Percentiles rank a stretch among this genome's conserved stretches.
These are phyloP conservation scores for Aspergillus glaucus DNA, from an alignment of 2,329 filamentous ascomycete genomes.

Conservation along the genomic window DNA sequence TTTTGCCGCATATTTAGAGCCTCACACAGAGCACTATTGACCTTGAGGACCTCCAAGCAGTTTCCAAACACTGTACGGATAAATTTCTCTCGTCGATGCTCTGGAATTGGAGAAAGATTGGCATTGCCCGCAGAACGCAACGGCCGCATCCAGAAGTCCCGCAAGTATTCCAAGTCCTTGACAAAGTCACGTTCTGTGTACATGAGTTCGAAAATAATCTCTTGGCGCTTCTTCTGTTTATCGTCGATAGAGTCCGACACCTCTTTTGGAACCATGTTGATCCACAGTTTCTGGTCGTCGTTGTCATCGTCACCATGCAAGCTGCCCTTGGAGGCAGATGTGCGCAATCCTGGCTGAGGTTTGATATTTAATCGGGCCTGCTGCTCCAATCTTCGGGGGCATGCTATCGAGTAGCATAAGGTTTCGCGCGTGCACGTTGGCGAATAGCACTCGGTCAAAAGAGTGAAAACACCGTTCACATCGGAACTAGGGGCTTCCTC, in stretches of 20 bases:
- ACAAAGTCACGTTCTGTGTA: constrained; percentile 99
- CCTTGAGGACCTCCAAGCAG: constrained; percentile 85
- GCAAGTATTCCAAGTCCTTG: constrained; percentile 93
- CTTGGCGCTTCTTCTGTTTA: constrained; percentile 92
- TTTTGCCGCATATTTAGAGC: constrained; percentile 86
- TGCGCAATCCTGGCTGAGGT: constrained; percentile 77
- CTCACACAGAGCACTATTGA: constrained; percentile 83
- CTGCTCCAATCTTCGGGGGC: constrained; percentile 86
- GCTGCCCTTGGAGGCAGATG: constrained; percentile 62
- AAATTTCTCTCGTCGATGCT: constrained; percentile 79
- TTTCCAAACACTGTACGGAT: constrained; percentile 95
- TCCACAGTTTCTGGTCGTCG: constrained; percentile 98
- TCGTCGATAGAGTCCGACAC: constrained; percentile 85
- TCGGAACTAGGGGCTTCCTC: constrained; percentile 62
- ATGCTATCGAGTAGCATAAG: constrained; percentile 96
- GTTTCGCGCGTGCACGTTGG: constrained; percentile 94
- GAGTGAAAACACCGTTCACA: constrained; percentile 93
- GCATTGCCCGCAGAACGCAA: constrained; percentile 63
- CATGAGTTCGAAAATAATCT: constrained; percentile 96
- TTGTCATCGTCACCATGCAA: constrained; percentile 75
- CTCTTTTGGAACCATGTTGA: constrained; percentile 95
- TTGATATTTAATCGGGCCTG: constrained; percentile 91
- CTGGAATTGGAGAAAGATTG: constrained; percentile 74
- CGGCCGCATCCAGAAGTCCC: constrained; percentile 98
- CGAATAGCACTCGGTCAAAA: constrained; percentile 95